A percentile compares a stretch with the other conserved stretches of the same genome.
phyloP scores from a whole-genome alignment of 169 alveolate genomes.

The Eimeria nieschulzi region DNA sequence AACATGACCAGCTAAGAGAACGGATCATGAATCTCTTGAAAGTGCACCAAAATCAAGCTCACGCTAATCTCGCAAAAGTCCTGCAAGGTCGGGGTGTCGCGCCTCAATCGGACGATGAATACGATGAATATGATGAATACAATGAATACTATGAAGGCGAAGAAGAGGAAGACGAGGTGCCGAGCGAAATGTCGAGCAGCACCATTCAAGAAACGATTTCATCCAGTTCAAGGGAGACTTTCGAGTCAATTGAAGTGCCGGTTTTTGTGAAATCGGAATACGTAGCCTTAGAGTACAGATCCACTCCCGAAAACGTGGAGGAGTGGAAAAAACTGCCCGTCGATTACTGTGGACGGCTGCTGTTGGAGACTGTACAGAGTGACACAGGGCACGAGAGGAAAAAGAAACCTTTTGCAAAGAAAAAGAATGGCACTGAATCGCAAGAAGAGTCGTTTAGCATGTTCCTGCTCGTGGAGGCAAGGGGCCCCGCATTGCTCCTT shows the following conservation, averaged over 20 bases:
- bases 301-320: slow-evolving; percentile 19
- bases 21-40: slow-evolving; percentile 28
- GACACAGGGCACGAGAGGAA: background rate
- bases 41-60: background rate
- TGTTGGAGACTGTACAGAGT: slow-evolving; percentile 7
- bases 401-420: background rate
- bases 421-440: background rate
- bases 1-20: background rate
- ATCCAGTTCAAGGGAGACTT: slow-evolving; percentile 13
- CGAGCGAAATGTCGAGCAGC: background rate
- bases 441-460: slow-evolving; percentile 4
- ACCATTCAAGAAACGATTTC: slow-evolving; percentile 22
- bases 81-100: slow-evolving; percentile 7
- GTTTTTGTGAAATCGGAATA: slow-evolving; percentile 26
- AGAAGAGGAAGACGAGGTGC: slow-evolving; percentile 8
- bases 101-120: background rate
- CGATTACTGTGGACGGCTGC: slow-evolving; percentile 61
- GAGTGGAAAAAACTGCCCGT: slow-evolving; percentile 61
- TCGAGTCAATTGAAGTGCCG: slow-evolving; percentile 37
- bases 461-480: slow-evolving; percentile 57
- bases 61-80: slow-evolving; percentile 24
- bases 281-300: slow-evolving; percentile 43
- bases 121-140: background rate
- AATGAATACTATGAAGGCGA: background rate
- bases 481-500: slow-evolving; percentile 48